A percentile compares a stretch with the other conserved stretches of the same genome.
Conservation (phyloP, 257 asterid genomes). For the Nemophila menziesii region DNA sequence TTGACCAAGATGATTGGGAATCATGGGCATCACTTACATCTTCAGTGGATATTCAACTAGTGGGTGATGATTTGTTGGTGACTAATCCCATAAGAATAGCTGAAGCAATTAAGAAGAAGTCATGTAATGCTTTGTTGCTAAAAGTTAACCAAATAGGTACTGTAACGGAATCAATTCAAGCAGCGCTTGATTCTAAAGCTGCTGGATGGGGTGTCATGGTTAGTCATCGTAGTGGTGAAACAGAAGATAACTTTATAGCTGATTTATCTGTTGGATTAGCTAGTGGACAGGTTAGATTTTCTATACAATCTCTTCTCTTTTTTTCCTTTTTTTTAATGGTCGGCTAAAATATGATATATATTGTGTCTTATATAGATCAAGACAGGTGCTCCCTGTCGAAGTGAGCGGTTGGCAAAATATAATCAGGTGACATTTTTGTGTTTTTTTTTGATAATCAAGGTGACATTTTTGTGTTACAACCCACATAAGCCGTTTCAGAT, state of each 20-base stretch:
- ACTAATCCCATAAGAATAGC: constrained; percentile 93
- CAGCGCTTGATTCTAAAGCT: constrained; percentile 95
- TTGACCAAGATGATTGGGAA: constrained; percentile 98
- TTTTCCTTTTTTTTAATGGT: too few species aligned
- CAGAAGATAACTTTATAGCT: constrained; percentile 96
- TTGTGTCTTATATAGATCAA: constrained; percentile 50
- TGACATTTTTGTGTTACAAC: too few species aligned
- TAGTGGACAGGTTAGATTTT: constrained; percentile 76
- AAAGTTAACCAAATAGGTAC: constrained; percentile 98
- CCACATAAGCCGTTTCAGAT: not conserved
- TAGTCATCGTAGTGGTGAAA: constrained; percentile 98
- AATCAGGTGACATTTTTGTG: constrained; percentile 87
- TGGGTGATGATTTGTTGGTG: constrained; percentile 88
- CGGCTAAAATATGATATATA: constrained; percentile 4
- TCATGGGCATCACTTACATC: constrained; percentile 89
- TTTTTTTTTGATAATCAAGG: too few species aligned
- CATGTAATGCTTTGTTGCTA: constrained; percentile 87
- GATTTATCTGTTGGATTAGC: constrained; percentile 95
- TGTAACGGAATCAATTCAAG: constrained; percentile 93
- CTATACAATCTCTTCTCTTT: not conserved
- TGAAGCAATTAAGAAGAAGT: constrained; percentile 78
- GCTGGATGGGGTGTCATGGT: constrained; percentile 99
- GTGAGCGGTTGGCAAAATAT: constrained; percentile 94
- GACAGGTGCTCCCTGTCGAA: constrained; percentile 98
- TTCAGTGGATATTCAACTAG: constrained; percentile 75